Base-by-base conservation (phyloP, 192 early-diverging fungal genomes). In the Rhizoclosmatium globosum region DNA sequence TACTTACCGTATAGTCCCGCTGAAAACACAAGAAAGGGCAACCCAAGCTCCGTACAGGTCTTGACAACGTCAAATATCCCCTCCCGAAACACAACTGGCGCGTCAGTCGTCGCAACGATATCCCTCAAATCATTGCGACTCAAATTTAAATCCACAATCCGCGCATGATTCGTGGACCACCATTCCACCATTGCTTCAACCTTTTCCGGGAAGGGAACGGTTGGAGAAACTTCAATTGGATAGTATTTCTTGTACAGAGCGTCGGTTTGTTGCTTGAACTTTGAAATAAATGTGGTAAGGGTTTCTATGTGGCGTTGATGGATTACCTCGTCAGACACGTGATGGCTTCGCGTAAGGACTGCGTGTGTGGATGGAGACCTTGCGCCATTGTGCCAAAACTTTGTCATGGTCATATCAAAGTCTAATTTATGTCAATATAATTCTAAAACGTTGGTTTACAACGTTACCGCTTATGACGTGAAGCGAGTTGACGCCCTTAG, bases 331-430 rank as follows among this genome's bases (percentile, higher is more conserved):
- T 81, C 50, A 9, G 74, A 71, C 23, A 89, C 71, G 6, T 66
- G 68, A 3, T 60, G 58, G 60, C 84, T 83, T 44, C 64, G 59
- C 11, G 80, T 83, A 21, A 86, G 71, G 43, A 90, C 79, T 0
- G 78, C 79, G 73, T 90, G 87, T 11, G 82, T 83, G 47, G 84
- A 85, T 42, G 81, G 73, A 77, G 83, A 85, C 31, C 86, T 84
- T 13, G 68, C 56, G 38, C 80, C 77, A 64, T 87, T 79, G 13
- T 75, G 31, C 82, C 85, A 83, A 62, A 81, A 89, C 74, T 82
- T 79, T 43, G 91, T 92, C 62, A 94, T 84, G 38, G 93, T 94
- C 90, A 92, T 91, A 76, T 94, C 93, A 74, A 94, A 94, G 78
- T 93, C 92, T 84, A n/a, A 13, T 64, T 31, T 9, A 41, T 17